Base-by-base conservation (phyloP, 768 basidiomycete genomes). In the Harrya chromipes region DNA sequence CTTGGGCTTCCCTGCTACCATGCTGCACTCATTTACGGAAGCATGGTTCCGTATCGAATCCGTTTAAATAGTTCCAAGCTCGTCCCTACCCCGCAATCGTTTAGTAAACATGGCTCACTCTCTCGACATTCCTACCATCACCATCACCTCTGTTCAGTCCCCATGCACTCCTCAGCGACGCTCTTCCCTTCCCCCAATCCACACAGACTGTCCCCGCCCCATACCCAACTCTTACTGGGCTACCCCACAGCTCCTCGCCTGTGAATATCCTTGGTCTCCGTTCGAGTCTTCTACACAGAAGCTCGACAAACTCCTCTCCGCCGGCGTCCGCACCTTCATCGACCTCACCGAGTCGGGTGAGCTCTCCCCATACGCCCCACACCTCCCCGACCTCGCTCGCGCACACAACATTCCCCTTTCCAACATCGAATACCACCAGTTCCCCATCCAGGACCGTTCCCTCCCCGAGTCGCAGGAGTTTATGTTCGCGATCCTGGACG, bases 211-310 rank as follows among this genome's bases (percentile, higher is more conserved):
- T n/a, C 63, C 70, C 0, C 80, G 84, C 1, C 87, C 87, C 24
- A 82, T 90, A 61, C 85, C 85, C n/a, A 90, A 90, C 68, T 87
- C 84, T 0, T 90, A 90, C 71, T 90, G 88, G 88, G 87, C 86
- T 0, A 88, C 86, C 0, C 75, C 82, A 0, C 68, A 74, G 11
- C 77, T 90, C 31, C 74, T 89, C 46, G 88, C 87, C 0, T 89
- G 86, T 77, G 88, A 90, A 61, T 90, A 89, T 66, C 87, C 87
- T 1, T 90, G 84, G 81, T 71, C 79, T 16, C 85, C 84, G 4
- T 77, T 74, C 51, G 72, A 77, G 65, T 44, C 54, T 0, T 70
- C 72, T 52, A 75, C 74, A 47, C 84, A 85, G 53, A 89, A 90
- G 60, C 77, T 90, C 54, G 86, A 88, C 70, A 80, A 81, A 0